Conservation (phyloP, 1,284 basidiomycete genomes). For the Anthracocystis setariae region DNA sequence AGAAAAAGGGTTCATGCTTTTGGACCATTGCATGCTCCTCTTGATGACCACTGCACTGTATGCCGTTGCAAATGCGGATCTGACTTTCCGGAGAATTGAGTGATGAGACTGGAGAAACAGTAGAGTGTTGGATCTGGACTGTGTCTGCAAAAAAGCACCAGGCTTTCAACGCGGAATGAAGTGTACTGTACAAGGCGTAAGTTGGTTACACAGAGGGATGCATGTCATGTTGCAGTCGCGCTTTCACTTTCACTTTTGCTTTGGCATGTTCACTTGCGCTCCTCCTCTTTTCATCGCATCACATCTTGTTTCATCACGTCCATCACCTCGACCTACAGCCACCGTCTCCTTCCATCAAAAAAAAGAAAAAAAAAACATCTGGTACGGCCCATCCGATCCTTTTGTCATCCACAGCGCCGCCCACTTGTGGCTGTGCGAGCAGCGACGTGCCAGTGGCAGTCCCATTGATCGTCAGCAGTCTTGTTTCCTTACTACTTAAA, state of each 20-base stretch:
- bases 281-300: conserved; percentile 8
- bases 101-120: background rate
- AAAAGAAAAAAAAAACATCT: no score
- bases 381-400: no score
- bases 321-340: background rate
- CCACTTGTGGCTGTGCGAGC: background rate
- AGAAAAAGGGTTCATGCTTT: conserved; percentile 6
- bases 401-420: background rate
- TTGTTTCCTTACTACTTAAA: no score
- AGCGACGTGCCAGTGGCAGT: no score
- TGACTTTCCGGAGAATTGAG: background rate
- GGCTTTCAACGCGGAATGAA: conserved; percentile 1
- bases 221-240: no score
- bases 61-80: no score
- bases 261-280: conserved; percentile 4
- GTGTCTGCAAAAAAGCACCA: no score
- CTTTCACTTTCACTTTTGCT: conserved; percentile 2
- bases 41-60: no score
- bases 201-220: background rate
- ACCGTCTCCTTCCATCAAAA: no score
- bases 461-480: no score
- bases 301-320: conserved; percentile 7
- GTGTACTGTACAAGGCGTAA: background rate
- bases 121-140: no score
- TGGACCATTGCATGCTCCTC: background rate